These are phyloP conservation scores for Patellaria atrata DNA, from an alignment of 495 filamentous ascomycete genomes.

Conservation along the genomic window DNA sequence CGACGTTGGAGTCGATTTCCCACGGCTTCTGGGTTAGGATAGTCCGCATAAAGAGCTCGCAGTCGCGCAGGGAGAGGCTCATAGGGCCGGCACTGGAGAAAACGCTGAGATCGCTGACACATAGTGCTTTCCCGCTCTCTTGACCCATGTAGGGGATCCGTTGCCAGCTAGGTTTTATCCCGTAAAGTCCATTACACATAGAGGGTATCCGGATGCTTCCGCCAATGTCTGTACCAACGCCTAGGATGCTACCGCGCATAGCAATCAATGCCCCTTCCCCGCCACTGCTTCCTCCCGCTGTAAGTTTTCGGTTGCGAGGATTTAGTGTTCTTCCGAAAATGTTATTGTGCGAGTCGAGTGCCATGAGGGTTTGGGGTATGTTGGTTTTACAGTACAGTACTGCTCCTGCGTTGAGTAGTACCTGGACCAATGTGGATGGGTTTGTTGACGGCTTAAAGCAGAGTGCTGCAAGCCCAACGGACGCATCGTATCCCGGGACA, in stretches of 20 bases:
- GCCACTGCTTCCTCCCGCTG: slow-evolving; percentile 46
- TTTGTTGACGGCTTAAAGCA: slow-evolving; percentile 20
- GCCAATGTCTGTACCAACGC: slow-evolving; percentile 51
- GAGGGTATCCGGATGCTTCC: slow-evolving; percentile 55
- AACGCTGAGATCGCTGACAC: slow-evolving; percentile 17
- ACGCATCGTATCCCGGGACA: slow-evolving; percentile 25
- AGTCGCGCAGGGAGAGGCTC: slow-evolving; percentile 23
- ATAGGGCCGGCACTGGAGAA: slow-evolving; percentile 28
- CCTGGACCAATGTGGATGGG: slow-evolving; percentile 22
- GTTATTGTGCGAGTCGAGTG: slow-evolving; percentile 30
- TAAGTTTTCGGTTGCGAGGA: slow-evolving; percentile 25
- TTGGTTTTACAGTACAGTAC: slow-evolving; percentile 34
- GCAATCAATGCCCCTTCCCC: slow-evolving; percentile 35
- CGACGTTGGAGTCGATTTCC: slow-evolving; percentile 23
- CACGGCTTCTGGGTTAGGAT: slow-evolving; percentile 22
- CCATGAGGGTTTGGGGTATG: slow-evolving; percentile 31
- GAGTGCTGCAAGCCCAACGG: slow-evolving; percentile 24
- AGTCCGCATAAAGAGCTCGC: slow-evolving; percentile 25
- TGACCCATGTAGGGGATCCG: slow-evolving; percentile 42
- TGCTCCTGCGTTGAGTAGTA: slow-evolving; percentile 26
- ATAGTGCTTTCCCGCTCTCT: slow-evolving; percentile 25
- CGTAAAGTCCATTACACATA: slow-evolving; percentile 48
- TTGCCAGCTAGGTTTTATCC: slow-evolving; percentile 38
- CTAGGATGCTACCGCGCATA: slow-evolving; percentile 25
- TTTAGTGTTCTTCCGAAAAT: slow-evolving; percentile 30